Percentiles rank a stretch among this genome's conserved stretches.
Conservation (phyloP, 139 green algal species). For the Choricystis sp. region DNA sequence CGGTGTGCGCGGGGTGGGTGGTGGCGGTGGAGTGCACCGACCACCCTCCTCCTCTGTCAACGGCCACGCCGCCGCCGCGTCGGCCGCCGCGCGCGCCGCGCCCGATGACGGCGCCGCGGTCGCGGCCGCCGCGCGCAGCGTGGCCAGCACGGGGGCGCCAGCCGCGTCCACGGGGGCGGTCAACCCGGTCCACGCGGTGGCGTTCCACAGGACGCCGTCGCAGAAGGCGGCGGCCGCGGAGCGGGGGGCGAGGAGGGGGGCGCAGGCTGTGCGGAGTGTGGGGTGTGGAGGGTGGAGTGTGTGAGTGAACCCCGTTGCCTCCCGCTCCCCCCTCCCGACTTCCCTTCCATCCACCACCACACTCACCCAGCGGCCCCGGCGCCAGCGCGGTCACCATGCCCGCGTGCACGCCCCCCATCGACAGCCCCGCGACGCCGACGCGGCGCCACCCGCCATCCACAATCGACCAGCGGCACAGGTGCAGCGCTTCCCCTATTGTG, state of each 20-base stretch:
- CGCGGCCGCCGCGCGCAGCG: constrained; percentile 1
- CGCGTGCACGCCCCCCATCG: constrained; percentile 79
- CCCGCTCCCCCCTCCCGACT: no score
- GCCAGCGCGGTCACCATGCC: constrained; percentile 60
- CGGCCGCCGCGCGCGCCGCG: constrained; percentile 12
- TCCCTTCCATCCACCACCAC: no score
- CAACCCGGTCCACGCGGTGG: constrained; percentile 28
- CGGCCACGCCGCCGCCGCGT: constrained; percentile 2
- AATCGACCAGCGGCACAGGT: constrained; percentile 47
- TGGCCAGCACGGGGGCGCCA: background rate
- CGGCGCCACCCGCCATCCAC: constrained; percentile 19
- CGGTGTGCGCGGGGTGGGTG: background rate
- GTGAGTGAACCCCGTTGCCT: no score
- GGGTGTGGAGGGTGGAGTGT: no score
- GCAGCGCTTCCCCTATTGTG: constrained; percentile 66
- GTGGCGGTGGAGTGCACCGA: constrained; percentile 3
- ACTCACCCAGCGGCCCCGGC: constrained; percentile 36
- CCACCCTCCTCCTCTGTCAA: background rate
- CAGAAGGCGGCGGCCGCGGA: constrained; percentile 57
- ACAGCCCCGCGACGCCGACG: constrained; percentile 51
- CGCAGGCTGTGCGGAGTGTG: no score
- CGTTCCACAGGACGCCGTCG: constrained; percentile 46
- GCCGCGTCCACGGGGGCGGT: constrained; percentile 7
- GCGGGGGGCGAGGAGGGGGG: constrained; percentile 56
- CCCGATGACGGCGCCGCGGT: background rate